phyloP scores from a whole-genome alignment of 441 rosid genomes.

The Arabidopsis lyrata region DNA sequence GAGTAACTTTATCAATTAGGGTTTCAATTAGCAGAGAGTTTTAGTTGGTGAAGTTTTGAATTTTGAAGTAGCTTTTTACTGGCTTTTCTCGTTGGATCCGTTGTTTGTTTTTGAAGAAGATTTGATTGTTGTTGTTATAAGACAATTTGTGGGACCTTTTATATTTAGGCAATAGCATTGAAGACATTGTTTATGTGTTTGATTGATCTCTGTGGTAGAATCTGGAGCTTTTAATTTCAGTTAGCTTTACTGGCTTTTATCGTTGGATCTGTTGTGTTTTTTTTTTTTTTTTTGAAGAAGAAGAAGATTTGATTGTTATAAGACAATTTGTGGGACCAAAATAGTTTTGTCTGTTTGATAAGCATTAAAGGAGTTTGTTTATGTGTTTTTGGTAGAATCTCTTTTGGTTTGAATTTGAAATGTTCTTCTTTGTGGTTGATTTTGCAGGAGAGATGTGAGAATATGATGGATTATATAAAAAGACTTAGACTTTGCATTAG shows the following conservation, averaged over 20 bases:
- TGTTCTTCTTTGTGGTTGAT: slow-evolving; percentile 27
- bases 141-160: slow-evolving; percentile 42
- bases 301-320: slow-evolving; percentile 25
- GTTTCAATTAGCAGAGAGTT: slow-evolving; percentile 1
- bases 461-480: slow-evolving; percentile 66
- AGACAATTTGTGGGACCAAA: slow-evolving; percentile 37
- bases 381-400: slow-evolving; percentile 26
- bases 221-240: slow-evolving; percentile 33
- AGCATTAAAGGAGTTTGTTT: slow-evolving; percentile 31
- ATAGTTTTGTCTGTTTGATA: slow-evolving; percentile 35
- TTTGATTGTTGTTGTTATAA: slow-evolving; percentile 28
- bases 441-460: slow-evolving; percentile 75
- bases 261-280: slow-evolving; percentile 32
- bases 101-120: slow-evolving; percentile 27
- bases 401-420: slow-evolving; percentile 29
- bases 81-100: slow-evolving; percentile 43
- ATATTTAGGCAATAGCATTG: slow-evolving; percentile 7
- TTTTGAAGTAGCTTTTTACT: slow-evolving; percentile 6
- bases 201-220: slow-evolving; percentile 27
- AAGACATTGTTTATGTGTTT: slow-evolving; percentile 35
- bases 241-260: slow-evolving; percentile 30
- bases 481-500: slow-evolving; percentile 70
- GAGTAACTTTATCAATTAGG: slow-evolving; percentile 14
- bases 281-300: slow-evolving; percentile 7
- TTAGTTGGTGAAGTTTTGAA: slow-evolving; percentile 18